These are phyloP conservation scores for Xerocomellus chrysenteron DNA, from an alignment of 768 basidiomycete species.

Conservation along the genomic window DNA sequence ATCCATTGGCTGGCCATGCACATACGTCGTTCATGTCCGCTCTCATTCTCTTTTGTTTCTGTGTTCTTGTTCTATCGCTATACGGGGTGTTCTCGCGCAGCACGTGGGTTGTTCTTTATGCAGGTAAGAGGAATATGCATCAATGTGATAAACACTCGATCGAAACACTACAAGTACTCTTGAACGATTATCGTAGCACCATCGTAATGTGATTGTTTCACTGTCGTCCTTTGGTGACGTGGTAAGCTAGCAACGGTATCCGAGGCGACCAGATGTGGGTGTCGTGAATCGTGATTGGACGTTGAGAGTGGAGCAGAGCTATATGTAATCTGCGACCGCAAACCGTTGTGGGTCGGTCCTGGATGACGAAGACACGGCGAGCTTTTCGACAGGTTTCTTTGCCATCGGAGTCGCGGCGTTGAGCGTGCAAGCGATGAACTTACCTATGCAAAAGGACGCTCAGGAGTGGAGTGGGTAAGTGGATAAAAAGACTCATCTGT, in stretches of 20 bases:
- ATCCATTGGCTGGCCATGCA: conserved; percentile 29
- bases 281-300: neutral
- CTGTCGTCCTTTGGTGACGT: neutral
- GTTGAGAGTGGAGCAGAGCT: neutral
- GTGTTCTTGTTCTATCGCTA: conserved; percentile 20
- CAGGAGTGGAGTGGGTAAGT: too few relatives aligned
- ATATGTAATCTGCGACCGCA: neutral
- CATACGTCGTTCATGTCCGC: conserved; percentile 18
- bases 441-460: too few relatives aligned
- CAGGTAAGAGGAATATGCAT: conserved; percentile 28
- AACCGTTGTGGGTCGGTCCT: too few relatives aligned
- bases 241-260: neutral
- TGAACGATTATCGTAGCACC: conserved; percentile 25
- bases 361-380: too few relatives aligned
- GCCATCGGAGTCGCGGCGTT: too few relatives aligned
- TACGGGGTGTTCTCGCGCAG: conserved; percentile 9
- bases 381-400: too few relatives aligned
- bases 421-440: too few relatives aligned
- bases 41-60: neutral
- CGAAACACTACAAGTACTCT: conserved; percentile 31
- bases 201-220: conserved; percentile 27
- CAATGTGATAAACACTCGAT: conserved; percentile 17
- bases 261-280: neutral
- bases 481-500: too few relatives aligned
- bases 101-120: conserved; percentile 26